Conservation (phyloP, 129 eudicot genomes). For the Flaveria bidentis region DNA sequence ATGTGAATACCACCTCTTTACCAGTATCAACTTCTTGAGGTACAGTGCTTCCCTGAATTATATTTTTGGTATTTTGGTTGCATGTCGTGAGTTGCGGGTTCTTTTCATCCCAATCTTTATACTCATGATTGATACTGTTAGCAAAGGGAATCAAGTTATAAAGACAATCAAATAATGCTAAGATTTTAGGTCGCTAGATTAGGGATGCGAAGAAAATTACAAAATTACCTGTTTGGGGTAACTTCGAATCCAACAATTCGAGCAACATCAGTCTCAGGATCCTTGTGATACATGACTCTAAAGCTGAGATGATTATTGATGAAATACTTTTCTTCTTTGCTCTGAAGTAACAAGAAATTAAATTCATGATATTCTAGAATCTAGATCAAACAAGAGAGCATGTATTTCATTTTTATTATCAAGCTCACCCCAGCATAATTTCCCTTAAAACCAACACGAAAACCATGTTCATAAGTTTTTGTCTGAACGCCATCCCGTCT, state of each 20-base stretch:
- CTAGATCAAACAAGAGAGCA: constrained; percentile 9
- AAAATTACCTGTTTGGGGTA: constrained; percentile 79
- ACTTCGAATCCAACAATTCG: constrained; percentile 98
- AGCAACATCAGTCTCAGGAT: constrained; percentile 80
- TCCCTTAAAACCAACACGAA: constrained; percentile 95
- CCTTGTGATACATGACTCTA: constrained; percentile 94
- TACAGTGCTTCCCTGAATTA: constrained; percentile 73
- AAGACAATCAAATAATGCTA: background rate
- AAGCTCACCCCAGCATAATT: constrained; percentile 88
- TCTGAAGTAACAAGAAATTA: constrained; percentile 46
- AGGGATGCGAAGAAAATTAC: background rate
- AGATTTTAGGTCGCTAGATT: background rate
- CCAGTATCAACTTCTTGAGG: constrained; percentile 94
- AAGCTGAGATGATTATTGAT: constrained; percentile 92
- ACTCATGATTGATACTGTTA: constrained; percentile 82
- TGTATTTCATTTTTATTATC: background rate
- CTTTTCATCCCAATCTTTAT: constrained; percentile 91
- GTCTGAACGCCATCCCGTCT: constrained; percentile 80
- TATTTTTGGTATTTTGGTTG: constrained; percentile 76
- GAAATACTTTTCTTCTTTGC: constrained; percentile 87
- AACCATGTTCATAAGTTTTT: constrained; percentile 90
- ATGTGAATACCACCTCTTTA: constrained; percentile 84
- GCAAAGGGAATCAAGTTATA: background rate
- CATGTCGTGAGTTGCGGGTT: constrained; percentile 88
- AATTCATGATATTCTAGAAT: background rate